phyloP scores from a whole-genome alignment of 169 alveolate species.

The Theileria annulata region DNA sequence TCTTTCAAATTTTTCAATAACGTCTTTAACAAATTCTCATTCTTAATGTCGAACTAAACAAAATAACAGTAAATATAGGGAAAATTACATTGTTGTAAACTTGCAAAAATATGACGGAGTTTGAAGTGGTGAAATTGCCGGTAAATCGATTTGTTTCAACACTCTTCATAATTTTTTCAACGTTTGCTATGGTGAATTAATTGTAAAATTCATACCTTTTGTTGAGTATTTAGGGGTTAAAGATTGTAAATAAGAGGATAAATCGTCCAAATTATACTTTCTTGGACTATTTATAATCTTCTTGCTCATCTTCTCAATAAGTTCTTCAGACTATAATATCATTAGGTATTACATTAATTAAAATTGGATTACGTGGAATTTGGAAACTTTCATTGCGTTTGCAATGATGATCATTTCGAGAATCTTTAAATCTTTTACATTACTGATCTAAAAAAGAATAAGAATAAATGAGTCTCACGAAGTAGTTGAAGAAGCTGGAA shows the following conservation, averaged over 20 bases:
- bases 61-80: no score
- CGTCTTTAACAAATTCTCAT: neutral
- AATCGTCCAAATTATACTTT: constrained; percentile 23
- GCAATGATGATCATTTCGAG: constrained; percentile 51
- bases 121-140: constrained; percentile 8
- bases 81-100: constrained; percentile 32
- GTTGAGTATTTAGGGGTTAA: constrained; percentile 3
- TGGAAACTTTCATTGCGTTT: constrained; percentile 51
- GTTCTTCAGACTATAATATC: constrained; percentile 19
- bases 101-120: constrained; percentile 27
- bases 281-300: constrained; percentile 9
- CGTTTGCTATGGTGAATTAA: neutral
- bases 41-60: neutral
- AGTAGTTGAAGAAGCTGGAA: constrained; percentile 21
- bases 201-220: constrained; percentile 9
- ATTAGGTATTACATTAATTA: neutral
- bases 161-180: neutral
- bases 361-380: constrained; percentile 39
- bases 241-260: constrained; percentile 14
- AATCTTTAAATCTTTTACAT: constrained; percentile 3
- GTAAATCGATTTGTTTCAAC: neutral
- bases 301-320: constrained; percentile 15
- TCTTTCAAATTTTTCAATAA: neutral
- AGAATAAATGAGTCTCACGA: constrained; percentile 15
- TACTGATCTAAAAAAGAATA: constrained; percentile 11